Percentiles rank a stretch among this genome's conserved stretches.
Conservation (phyloP, 2,329 filamentous ascomycete genomes). For the Fusarium azukiicola region DNA sequence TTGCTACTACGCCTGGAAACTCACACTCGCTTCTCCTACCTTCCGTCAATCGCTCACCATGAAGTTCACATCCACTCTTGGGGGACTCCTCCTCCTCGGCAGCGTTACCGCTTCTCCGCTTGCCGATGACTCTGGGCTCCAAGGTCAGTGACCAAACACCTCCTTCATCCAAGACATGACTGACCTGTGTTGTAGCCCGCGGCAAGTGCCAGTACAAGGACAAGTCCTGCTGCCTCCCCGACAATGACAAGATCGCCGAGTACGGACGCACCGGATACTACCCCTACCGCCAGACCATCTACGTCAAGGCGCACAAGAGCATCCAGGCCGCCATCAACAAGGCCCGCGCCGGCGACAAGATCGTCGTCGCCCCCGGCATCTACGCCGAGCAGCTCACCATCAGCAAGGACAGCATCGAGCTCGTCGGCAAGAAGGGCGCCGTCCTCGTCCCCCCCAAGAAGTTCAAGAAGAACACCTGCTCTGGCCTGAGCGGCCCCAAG, state of each 20-base stretch:
- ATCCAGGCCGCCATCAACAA: conserved; percentile 58
- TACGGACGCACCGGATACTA: conserved; percentile 24
- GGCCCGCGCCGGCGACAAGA: conserved; percentile 55
- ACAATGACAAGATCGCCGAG: neutral
- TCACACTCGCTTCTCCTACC: conserved; percentile 2
- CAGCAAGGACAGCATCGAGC: conserved; percentile 57
- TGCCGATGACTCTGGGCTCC: neutral
- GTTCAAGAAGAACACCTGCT: conserved; percentile 55
- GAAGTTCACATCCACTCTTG: conserved; percentile 14
- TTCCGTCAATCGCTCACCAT: conserved; percentile 2
- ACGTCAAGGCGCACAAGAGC: conserved; percentile 45
- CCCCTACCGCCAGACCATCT: conserved; percentile 32
- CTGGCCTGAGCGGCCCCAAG: conserved; percentile 53
- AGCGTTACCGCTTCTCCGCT: neutral
- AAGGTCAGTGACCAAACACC: neutral
- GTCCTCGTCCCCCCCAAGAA: conserved; percentile 52
- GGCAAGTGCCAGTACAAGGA: conserved; percentile 44
- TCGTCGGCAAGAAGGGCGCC: conserved; percentile 54
- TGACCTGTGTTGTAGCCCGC: conserved; percentile 31
- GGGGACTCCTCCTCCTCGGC: conserved; percentile 10
- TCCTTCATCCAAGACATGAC: neutral
- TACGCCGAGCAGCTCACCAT: conserved; percentile 62
- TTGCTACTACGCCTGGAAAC: neutral
- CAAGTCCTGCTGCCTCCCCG: conserved; percentile 38
- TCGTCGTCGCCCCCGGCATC: conserved; percentile 58